Evolutionary conservation across 208 protist genomes (phyloP).

Genomic region (Trypanosoma brucei): DNA sequence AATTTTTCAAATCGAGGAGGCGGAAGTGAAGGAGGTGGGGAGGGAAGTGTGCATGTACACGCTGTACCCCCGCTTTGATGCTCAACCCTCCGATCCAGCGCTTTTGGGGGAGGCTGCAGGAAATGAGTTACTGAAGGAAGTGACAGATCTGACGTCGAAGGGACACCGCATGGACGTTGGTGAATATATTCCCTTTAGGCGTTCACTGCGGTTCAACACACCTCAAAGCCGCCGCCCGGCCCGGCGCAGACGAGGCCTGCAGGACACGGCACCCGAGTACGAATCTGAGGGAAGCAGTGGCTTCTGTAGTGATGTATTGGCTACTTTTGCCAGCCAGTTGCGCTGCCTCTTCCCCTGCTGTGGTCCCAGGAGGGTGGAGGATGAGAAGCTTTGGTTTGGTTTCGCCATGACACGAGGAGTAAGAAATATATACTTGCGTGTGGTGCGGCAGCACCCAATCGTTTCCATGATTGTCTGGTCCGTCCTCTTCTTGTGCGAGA

Average conservation of each 20-base stretch:
- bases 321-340: conserved; percentile 8
- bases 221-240: neutral
- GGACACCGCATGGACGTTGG: conserved; percentile 10
- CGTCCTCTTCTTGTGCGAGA: conserved; percentile 75
- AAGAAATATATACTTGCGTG: conserved; percentile 72
- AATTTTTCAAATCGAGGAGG: too few relatives aligned
- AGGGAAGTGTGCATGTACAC: neutral
- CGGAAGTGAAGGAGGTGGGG: neutral
- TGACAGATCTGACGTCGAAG: conserved; percentile 9
- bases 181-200: neutral
- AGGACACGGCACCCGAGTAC: neutral
- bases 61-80: neutral
- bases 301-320: neutral
- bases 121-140: neutral
- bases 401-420: conserved; percentile 74
- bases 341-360: neutral
- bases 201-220: conserved; percentile 11
- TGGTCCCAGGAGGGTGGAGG: neutral
- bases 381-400: conserved; percentile 20
- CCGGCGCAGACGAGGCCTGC: neutral
- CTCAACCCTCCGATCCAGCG: neutral
- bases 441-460: conserved; percentile 66
- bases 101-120: neutral
- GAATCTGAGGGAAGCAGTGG: neutral
- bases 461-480: conserved; percentile 68